Percentiles rank a stretch among this genome's conserved stretches.
Evolutionary conservation across 768 basidiomycete species (phyloP).

Genomic region (Boletus eberwhitei): DNA sequence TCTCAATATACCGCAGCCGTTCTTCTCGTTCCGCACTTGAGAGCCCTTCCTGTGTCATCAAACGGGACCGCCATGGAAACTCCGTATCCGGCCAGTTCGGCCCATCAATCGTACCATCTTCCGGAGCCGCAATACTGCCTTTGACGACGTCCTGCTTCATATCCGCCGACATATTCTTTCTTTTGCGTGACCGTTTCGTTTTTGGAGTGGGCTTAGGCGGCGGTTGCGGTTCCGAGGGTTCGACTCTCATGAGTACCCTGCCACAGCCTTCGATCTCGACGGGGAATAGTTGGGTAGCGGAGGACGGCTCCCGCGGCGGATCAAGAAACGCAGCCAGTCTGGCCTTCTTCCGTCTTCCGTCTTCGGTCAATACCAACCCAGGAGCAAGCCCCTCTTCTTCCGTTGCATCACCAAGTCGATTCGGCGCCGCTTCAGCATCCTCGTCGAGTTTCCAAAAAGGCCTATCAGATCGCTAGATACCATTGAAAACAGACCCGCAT

Average conservation of each 20-base stretch:
- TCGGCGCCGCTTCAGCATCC: slow-evolving; percentile 10
- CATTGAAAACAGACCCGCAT: slow-evolving; percentile 2
- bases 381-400: slow-evolving; percentile 13
- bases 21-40: slow-evolving; percentile 56
- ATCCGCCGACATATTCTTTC: slow-evolving; percentile 41
- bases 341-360: slow-evolving; percentile 62
- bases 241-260: slow-evolving; percentile 62
- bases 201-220: slow-evolving; percentile 28
- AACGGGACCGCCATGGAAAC: slow-evolving; percentile 73
- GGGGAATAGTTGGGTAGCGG: slow-evolving; percentile 48
- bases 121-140: slow-evolving; percentile 13
- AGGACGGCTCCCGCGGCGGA: slow-evolving; percentile 31
- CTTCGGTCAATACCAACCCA: slow-evolving; percentile 39
- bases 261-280: slow-evolving; percentile 68
- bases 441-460: slow-evolving; percentile 20
- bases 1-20: slow-evolving; percentile 61
- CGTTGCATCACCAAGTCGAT: slow-evolving; percentile 7
- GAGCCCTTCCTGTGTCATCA: slow-evolving; percentile 50
- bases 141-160: slow-evolving; percentile 15
- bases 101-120: slow-evolving; percentile 39
- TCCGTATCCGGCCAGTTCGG: slow-evolving; percentile 79
- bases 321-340: slow-evolving; percentile 67
- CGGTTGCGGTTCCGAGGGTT: slow-evolving; percentile 36
- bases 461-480: slow-evolving; percentile 24
- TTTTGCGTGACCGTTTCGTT: slow-evolving; percentile 48